A percentile compares a stretch with the other conserved stretches of the same genome.
These are phyloP conservation scores for Candida nemodendra DNA, from an alignment of 805 yeast genomes.

Conservation along the genomic window DNA sequence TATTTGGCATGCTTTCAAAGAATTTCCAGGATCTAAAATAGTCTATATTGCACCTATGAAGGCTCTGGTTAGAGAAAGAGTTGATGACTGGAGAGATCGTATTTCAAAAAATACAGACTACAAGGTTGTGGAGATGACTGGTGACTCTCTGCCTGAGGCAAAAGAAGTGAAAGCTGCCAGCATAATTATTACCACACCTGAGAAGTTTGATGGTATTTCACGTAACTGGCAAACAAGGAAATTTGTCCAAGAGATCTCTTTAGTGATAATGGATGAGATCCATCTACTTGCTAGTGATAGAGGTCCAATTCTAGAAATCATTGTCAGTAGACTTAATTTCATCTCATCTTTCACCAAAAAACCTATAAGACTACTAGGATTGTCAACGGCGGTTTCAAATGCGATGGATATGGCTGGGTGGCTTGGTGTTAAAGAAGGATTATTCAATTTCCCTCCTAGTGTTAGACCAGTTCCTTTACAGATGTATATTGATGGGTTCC, in stretches of 20 bases:
- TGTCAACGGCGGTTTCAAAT: constrained; percentile 85
- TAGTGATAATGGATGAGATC: constrained; percentile 83
- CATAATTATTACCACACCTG: constrained; percentile 80
- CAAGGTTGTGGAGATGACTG: constrained; percentile 73
- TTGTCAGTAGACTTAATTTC: constrained; percentile 83
- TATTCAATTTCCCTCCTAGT: constrained; percentile 77
- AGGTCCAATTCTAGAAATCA: constrained; percentile 85
- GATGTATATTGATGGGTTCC: constrained; percentile 86
- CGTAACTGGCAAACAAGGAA: constrained; percentile 81
- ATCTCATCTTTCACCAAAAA: constrained; percentile 58
- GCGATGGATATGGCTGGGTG: constrained; percentile 85
- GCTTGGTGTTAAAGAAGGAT: constrained; percentile 71
- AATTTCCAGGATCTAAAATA: constrained; percentile 75
- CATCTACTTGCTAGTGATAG: constrained; percentile 82
- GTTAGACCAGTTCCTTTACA: constrained; percentile 85
- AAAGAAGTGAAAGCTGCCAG: constrained; percentile 65
- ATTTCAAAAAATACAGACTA: constrained; percentile 46
- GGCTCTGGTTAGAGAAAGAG: constrained; percentile 80
- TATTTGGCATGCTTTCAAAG: constrained; percentile 91
- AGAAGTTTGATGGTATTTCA: constrained; percentile 83
- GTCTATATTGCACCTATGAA: constrained; percentile 91
- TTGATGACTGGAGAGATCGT: constrained; percentile 71
- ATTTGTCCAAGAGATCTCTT: constrained; percentile 70
- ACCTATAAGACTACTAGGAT: constrained; percentile 66
- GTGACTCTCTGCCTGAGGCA: constrained; percentile 77